A percentile compares a stretch with the other conserved stretches of the same genome.
These are phyloP conservation scores for Macrotyloma uniflorum DNA, from an alignment of 306 rosid genomes.

Conservation along the genomic window DNA sequence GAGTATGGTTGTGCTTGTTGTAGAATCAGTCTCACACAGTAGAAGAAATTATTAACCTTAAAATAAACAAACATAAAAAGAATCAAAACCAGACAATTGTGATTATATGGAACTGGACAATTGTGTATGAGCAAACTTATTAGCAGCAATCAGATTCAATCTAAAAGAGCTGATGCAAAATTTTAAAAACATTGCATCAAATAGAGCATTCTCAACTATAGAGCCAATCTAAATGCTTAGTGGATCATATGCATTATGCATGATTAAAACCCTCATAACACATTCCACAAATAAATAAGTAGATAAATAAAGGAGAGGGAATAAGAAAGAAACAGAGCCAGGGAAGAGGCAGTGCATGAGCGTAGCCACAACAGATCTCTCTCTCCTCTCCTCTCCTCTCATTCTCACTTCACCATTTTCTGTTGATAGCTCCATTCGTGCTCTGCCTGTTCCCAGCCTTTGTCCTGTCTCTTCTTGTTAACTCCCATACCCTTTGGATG, in stretches of 20 bases:
- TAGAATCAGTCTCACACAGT: background rate
- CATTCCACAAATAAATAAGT: background rate
- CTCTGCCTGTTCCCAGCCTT: constrained; percentile 75
- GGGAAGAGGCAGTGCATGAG: constrained; percentile 99
- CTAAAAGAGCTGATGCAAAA: background rate
- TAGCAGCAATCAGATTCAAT: background rate
- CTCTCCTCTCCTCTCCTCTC: too few relatives aligned
- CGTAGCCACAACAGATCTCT: constrained; percentile 54
- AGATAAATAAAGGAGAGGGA: background rate
- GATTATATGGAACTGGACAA: background rate
- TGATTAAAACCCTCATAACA: background rate
- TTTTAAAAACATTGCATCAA: background rate
- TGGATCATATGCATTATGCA: background rate
- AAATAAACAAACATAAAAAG: background rate
- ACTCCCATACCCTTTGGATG: background rate
- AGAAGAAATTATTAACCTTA: background rate
- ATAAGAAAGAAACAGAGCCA: constrained; percentile 57
- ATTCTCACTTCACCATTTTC: constrained; percentile 6
- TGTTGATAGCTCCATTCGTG: constrained; percentile 77
- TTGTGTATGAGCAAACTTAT: constrained; percentile 3
- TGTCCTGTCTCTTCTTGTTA: constrained; percentile 16
- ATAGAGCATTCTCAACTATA: background rate
- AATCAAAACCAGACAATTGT: background rate
- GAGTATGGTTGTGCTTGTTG: background rate
- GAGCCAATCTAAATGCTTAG: background rate